Evolutionary conservation across 768 basidiomycete species (phyloP).

Genomic region (Amanita rimosa): DNA sequence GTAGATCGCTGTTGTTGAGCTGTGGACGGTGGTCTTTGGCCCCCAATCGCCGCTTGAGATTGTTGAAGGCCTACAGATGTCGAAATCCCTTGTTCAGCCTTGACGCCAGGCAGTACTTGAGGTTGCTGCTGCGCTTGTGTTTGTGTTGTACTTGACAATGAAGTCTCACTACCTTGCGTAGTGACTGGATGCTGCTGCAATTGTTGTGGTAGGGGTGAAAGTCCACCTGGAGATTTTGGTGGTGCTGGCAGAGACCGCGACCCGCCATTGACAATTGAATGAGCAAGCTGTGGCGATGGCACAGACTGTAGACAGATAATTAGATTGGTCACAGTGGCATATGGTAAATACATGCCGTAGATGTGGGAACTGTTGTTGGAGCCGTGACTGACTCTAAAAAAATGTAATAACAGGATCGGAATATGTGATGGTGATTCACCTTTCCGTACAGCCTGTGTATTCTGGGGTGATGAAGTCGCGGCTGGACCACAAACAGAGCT

Average conservation of each 20-base stretch:
- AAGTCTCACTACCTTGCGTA: conserved; percentile 17
- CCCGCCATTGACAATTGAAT: conserved; percentile 17
- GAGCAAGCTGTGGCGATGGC: conserved; percentile 22
- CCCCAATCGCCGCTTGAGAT: conserved; percentile 24
- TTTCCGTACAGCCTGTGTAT: conserved; percentile 27
- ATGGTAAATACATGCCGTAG: conserved; percentile 22
- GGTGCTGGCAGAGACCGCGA: conserved; percentile 17
- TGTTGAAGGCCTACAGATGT: conserved; percentile 18
- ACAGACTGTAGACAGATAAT: conserved; percentile 27
- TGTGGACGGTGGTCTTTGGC: conserved; percentile 44
- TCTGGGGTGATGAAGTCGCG: conserved; percentile 53
- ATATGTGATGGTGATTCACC: conserved; percentile 25
- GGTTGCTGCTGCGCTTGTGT: conserved; percentile 35
- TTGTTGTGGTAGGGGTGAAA: conserved; percentile 33
- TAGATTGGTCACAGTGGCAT: not conserved
- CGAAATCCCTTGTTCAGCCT: conserved; percentile 30
- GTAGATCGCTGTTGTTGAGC: conserved; percentile 30
- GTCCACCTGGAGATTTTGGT: conserved; percentile 18
- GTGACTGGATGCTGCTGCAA: conserved; percentile 20
- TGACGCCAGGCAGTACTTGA: conserved; percentile 64
- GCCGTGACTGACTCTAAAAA: conserved; percentile 32
- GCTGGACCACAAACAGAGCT: conserved; percentile 32
- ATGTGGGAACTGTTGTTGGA: conserved; percentile 29
- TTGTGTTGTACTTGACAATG: conserved; percentile 31
- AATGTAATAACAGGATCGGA: conserved; percentile 1